phyloP scores from a whole-genome alignment of 1,284 basidiomycete genomes.

The Cryptococcus jaspeensis region DNA sequence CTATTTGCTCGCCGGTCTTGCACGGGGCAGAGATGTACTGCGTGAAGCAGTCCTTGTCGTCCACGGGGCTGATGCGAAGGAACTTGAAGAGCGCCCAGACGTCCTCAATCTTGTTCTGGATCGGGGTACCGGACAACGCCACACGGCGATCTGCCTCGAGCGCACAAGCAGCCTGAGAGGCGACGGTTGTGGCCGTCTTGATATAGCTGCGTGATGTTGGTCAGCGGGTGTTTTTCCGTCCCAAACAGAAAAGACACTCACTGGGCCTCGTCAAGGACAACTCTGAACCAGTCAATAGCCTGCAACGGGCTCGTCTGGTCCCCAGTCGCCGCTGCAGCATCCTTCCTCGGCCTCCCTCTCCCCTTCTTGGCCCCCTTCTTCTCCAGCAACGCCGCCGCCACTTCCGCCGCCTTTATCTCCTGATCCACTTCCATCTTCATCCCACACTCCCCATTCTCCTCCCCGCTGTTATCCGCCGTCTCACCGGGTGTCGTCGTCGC shows the following conservation, averaged over 20 bases:
- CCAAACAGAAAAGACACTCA: constrained; percentile 54
- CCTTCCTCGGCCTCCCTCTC: constrained; percentile 48
- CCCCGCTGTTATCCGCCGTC: constrained; percentile 42
- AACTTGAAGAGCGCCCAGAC: constrained; percentile 96
- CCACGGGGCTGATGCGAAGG: constrained; percentile 84
- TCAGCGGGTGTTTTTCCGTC: too few species aligned
- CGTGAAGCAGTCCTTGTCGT: constrained; percentile 90
- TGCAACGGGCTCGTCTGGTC: constrained; percentile 86
- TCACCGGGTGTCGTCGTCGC: constrained; percentile 34
- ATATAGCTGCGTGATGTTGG: constrained; percentile 68
- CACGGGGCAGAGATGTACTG: constrained; percentile 88
- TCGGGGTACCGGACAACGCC: constrained; percentile 94
- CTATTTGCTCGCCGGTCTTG: constrained; percentile 86
- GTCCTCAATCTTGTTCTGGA: constrained; percentile 98
- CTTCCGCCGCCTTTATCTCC: constrained; percentile 60
- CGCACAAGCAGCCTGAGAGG: constrained; percentile 91
- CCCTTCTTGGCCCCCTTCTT: constrained; percentile 62
- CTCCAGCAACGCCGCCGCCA: constrained; percentile 40
- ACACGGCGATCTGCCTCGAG: constrained; percentile 88
- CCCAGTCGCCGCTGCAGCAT: constrained; percentile 28
- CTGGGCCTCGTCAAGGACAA: constrained; percentile 98
- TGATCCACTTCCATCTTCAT: constrained; percentile 61
- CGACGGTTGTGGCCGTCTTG: constrained; percentile 92
- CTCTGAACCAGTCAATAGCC: constrained; percentile 94
- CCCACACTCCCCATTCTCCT: constrained; percentile 30